Base-by-base conservation (phyloP, 257 asterid genomes). In the Rhazya stricta region DNA sequence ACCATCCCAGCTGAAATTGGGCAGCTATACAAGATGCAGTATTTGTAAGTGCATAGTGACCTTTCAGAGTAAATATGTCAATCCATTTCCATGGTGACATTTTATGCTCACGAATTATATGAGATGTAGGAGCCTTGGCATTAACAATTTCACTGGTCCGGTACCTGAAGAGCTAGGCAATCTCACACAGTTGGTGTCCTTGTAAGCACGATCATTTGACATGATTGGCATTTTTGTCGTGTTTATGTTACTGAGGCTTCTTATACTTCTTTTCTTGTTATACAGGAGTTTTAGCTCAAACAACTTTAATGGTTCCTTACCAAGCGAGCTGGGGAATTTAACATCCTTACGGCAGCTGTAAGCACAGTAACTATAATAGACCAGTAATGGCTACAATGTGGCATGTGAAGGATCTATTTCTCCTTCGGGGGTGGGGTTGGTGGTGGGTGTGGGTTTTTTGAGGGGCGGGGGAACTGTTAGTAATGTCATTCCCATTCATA, bases 281-380 rank as follows among this genome's bases (percentile, higher is more conserved):
- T 75, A 29, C 87, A 89, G 92, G 80, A 86, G 92, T 72, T 79
- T 89, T 72, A 13, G 89, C 84, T 87, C 95, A 30, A 89, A 89
- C 81, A 87, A 82, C 76, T 81, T 89, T 48, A 66, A 79, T 67
- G 95, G 92, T 45, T 25, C 79, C 42, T 83, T 89, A 77, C 92
- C 95, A 23, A 51, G 76, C 1, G 81, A 81, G 61, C 72, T 87
- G 1, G 85, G 90, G 73, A 87, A 86, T 42, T 70, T 89, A 69
- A 61, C 85, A 41, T 81, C 88, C 71, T 82, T 89, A 81, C 76
- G 77, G 63, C 84, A 89, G 82, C 79, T 87, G 95, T 87, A 74
- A 82, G 88, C 50, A 36, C 15, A 9, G 18, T 61, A 7, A 25
- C n/a, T 43, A 15, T 11, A 43, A 25, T 43, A 45, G 34, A 9